Conservation (phyloP, 257 asterid species). For the Nicotiana otophora region DNA sequence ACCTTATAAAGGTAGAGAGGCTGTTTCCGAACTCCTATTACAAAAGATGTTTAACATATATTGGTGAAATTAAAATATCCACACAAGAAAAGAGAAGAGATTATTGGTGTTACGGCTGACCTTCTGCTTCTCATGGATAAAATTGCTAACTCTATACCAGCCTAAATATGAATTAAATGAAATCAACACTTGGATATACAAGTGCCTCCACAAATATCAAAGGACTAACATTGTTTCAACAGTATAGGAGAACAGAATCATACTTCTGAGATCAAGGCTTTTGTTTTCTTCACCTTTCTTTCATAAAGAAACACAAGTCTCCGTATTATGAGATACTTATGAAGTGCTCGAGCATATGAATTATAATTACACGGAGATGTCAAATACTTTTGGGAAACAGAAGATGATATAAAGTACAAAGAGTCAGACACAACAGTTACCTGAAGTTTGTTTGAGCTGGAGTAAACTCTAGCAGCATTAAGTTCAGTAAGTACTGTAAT, state of each 20-base stretch:
- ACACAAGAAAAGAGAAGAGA: background rate
- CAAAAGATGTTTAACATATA: background rate
- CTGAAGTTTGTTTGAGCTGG: constrained; percentile 68
- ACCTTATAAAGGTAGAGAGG: too few relatives aligned
- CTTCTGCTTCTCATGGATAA: background rate
- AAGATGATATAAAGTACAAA: constrained; percentile 6
- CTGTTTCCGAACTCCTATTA: background rate
- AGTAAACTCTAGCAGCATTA: constrained; percentile 79
- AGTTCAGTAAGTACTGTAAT: constrained; percentile 73
- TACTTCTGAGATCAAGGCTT: background rate
- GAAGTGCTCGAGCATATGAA: background rate
- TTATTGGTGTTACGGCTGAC: background rate
- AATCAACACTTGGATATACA: background rate
- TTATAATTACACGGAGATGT: background rate
- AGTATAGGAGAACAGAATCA: background rate
- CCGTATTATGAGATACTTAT: background rate
- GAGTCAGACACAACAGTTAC: constrained; percentile 28
- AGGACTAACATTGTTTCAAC: background rate
- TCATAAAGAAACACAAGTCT: background rate
- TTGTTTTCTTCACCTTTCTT: background rate
- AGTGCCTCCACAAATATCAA: background rate
- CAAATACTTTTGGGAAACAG: background rate
- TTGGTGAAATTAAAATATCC: background rate
- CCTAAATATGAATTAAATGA: background rate
- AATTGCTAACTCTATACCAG: background rate